Conservation (phyloP, 306 rosid genomes). For the Cucumis cinereus region DNA sequence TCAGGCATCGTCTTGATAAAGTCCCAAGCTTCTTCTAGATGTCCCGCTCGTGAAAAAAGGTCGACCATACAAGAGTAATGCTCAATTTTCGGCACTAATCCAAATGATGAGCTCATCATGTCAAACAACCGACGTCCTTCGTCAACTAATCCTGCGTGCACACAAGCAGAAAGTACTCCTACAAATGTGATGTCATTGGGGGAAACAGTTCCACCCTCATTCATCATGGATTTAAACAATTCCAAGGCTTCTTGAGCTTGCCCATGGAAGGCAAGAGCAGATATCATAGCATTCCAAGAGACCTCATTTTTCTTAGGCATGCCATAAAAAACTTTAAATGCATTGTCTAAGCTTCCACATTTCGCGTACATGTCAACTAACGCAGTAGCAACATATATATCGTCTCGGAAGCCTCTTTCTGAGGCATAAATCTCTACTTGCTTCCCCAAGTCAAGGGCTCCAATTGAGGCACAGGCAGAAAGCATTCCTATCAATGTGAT, state of each 20-base stretch:
- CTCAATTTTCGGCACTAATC: slow-evolving; percentile 76
- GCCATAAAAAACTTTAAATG: slow-evolving; percentile 47
- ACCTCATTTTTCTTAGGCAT: slow-evolving; percentile 80
- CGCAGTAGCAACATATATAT: slow-evolving; percentile 67
- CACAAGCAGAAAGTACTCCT: slow-evolving; percentile 87
- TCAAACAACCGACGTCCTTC: slow-evolving; percentile 61
- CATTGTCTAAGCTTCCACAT: slow-evolving; percentile 77
- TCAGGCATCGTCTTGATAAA: slow-evolving; percentile 74
- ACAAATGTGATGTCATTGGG: slow-evolving; percentile 88
- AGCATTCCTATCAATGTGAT: slow-evolving; percentile 57
- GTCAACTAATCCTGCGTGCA: slow-evolving; percentile 66
- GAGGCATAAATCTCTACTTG: slow-evolving; percentile 51
- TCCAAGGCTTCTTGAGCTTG: slow-evolving; percentile 59
- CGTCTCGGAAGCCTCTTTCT: slow-evolving; percentile 45
- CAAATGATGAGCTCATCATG: slow-evolving; percentile 53
- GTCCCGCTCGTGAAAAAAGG: slow-evolving; percentile 82
- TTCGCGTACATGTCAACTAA: slow-evolving; percentile 86
- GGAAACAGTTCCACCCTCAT: slow-evolving; percentile 36
- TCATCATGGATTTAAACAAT: slow-evolving; percentile 52
- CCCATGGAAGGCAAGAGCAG: slow-evolving; percentile 93
- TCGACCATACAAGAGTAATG: slow-evolving; percentile 93
- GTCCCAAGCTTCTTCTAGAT: slow-evolving; percentile 70
- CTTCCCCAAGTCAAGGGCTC: slow-evolving; percentile 73
- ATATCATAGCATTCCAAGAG: slow-evolving; percentile 93
- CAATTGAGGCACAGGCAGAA: slow-evolving; percentile 68